phyloP scores from a whole-genome alignment of 805 yeast species.

The Dipodascus geniculatus region DNA sequence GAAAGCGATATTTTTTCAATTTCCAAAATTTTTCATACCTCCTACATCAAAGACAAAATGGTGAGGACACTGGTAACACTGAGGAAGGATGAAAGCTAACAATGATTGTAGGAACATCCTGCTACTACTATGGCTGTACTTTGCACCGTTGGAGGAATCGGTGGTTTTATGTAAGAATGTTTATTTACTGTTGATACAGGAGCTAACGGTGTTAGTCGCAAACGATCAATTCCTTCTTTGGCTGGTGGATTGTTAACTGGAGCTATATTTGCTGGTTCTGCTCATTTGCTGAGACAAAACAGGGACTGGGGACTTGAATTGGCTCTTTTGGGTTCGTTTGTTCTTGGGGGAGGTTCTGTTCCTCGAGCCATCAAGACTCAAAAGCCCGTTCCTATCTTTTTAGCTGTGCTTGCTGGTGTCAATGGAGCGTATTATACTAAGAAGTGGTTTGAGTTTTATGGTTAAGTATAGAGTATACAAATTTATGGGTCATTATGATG shows the following conservation, averaged over 20 bases:
- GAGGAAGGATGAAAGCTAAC: not conserved
- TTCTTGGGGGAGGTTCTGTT: conserved; percentile 61
- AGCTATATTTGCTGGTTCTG: conserved; percentile 27
- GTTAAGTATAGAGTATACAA: no score
- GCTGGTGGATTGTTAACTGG: conserved; percentile 51
- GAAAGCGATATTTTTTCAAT: no score
- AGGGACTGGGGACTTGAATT: conserved; percentile 72
- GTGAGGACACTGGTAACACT: not conserved
- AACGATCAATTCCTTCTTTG: conserved; percentile 69
- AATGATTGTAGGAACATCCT: conserved; percentile 69
- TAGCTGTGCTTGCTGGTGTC: conserved; percentile 51
- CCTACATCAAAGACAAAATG: no score
- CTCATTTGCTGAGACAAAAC: conserved; percentile 61
- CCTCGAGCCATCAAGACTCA: conserved; percentile 51
- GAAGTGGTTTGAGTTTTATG: conserved; percentile 65
- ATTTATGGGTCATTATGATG: no score
- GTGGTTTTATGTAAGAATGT: conserved; percentile 44
- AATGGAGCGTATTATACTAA: conserved; percentile 58
- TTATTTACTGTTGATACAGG: not conserved
- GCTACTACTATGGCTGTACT: conserved; percentile 60
- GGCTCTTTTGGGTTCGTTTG: conserved; percentile 59
- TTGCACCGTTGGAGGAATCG: conserved; percentile 55
- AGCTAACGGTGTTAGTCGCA: conserved; percentile 28
- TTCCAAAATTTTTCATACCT: no score
- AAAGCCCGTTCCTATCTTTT: conserved; percentile 65